Base-by-base conservation (phyloP, 2,329 filamentous ascomycete genomes). In the Penicillium sp. region DNA sequence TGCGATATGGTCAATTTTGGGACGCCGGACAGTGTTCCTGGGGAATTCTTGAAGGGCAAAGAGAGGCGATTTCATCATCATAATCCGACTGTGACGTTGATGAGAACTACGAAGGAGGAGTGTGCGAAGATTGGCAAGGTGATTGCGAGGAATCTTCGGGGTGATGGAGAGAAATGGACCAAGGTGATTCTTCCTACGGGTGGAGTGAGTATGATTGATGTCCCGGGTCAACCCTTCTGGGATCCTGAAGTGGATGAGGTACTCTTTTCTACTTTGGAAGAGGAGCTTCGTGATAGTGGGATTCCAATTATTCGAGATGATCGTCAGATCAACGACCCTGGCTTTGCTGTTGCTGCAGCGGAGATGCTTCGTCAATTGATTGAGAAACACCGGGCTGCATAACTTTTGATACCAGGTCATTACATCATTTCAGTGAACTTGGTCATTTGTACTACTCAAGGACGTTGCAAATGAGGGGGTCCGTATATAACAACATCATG, bases 1-100 rank as follows among this genome's bases (percentile, higher is more conserved):
- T 74, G 76, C 29, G 84, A 86, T 60, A 85, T 84, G 79, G 76
- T 81, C 18, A 87, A 87, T 57, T 88, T 88, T 62, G 85, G 85
- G 0, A 77, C 83, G 0, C 71, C 61, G 38, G 65, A 67, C 0
- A 83, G 77, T 0, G 76, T 88, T 0, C 86, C 86, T 4, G 18
- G 12, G 23, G 4, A 9, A 1, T 36, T 58, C 46, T 15, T 31
- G 8, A 29, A 18, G 16, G 42, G 36, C 23, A 21, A 13, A 3
- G 62, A 68, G 12, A 45, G 62, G 31, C 74, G 74, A 18, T 67
- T 88, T n/a, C 79, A 81, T 59, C 80, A 83, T 62, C 86, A 89
- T 64, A 89, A 89, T 62, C 78, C 84, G 0, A 77, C 79, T 0
- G 81, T 88, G 0, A 89, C 86, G 0, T 63, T 90, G 29, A 83